These are phyloP conservation scores for Durio zibethinus DNA, from an alignment of 345 rosid species.

Conservation along the genomic window DNA sequence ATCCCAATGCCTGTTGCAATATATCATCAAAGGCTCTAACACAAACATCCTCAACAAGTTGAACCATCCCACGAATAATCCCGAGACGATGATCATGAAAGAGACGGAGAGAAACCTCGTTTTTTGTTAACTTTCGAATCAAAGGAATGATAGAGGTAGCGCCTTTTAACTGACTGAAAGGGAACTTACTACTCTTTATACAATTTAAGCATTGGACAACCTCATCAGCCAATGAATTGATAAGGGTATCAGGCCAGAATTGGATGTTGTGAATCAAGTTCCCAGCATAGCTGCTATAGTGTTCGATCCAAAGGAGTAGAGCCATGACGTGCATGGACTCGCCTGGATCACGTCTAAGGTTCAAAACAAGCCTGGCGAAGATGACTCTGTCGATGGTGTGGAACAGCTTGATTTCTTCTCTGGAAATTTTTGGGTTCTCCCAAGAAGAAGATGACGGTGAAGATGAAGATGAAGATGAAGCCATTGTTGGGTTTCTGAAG, in stretches of 20 bases:
- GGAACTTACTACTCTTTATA: background rate
- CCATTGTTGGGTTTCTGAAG: background rate
- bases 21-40: background rate
- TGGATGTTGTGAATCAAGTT: background rate
- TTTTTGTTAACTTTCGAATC: background rate
- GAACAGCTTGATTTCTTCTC: background rate
- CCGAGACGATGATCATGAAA: background rate
- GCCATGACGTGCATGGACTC: constrained; percentile 13
- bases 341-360: background rate
- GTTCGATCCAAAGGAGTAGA: constrained; percentile 7
- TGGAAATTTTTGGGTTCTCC: background rate
- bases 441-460: background rate
- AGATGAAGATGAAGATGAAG: background rate
- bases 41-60: background rate
- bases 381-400: constrained; percentile 11
- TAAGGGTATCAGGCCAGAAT: background rate
- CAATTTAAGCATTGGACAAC: background rate
- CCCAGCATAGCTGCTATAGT: background rate
- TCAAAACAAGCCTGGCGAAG: background rate
- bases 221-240: background rate
- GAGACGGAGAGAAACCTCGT: background rate
- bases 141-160: background rate
- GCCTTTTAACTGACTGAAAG: background rate
- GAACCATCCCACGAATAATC: background rate
- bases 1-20: background rate